phyloP scores from a whole-genome alignment of 2,329 filamentous ascomycete species.

The Bipolaris victoriae region DNA sequence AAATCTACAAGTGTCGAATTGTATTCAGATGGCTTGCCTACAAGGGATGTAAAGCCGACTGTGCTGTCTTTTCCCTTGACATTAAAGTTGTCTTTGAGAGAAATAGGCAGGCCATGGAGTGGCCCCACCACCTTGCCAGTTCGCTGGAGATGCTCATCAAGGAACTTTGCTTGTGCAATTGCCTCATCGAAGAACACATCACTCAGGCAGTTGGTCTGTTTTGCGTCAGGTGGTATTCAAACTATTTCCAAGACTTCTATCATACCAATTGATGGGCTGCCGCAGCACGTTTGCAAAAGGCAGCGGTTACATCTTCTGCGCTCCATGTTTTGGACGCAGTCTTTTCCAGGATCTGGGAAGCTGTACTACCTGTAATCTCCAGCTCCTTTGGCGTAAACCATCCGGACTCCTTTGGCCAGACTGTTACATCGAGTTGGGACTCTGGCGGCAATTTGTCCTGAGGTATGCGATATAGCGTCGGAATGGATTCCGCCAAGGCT shows the following conservation, averaged over 20 bases:
- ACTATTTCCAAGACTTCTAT: neutral
- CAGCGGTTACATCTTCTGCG: constrained; percentile 58
- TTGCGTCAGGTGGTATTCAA: neutral
- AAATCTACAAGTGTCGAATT: constrained; percentile 66
- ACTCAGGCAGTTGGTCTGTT: constrained; percentile 65
- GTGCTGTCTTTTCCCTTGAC: constrained; percentile 65
- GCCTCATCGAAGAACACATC: constrained; percentile 64
- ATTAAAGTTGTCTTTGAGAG: constrained; percentile 75
- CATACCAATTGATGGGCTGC: constrained; percentile 62
- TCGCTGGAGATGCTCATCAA: constrained; percentile 58
- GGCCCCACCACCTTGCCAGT: constrained; percentile 62
- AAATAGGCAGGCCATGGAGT: constrained; percentile 70
- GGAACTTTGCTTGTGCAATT: constrained; percentile 57
- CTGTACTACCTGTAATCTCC: constrained; percentile 56
- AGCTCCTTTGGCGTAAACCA: constrained; percentile 64
- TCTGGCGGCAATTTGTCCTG: constrained; percentile 59
- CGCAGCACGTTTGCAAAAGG: constrained; percentile 62
- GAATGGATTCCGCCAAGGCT: constrained; percentile 58
- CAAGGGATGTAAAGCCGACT: constrained; percentile 68
- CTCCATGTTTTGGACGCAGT: constrained; percentile 55
- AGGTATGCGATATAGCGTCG: constrained; percentile 64
- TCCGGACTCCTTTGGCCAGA: constrained; percentile 62
- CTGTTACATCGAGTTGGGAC: constrained; percentile 62
- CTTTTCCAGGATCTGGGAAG: constrained; percentile 50
- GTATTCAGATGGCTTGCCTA: constrained; percentile 62